These are phyloP conservation scores for Pelargonium australe DNA, from an alignment of 441 rosid genomes.

Conservation along the genomic window DNA sequence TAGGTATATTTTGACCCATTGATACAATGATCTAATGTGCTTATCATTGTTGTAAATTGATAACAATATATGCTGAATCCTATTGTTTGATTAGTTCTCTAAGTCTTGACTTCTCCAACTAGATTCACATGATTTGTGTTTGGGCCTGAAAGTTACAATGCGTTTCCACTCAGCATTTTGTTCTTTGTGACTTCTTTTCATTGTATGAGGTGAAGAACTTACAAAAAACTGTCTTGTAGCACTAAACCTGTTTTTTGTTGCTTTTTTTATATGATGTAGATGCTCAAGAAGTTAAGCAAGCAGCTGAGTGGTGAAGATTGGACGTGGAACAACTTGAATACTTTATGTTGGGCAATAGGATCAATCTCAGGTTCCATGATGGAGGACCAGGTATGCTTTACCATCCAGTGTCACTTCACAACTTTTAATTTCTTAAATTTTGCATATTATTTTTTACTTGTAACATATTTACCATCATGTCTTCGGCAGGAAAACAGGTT, in stretches of 20 bases:
- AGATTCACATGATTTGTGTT: background rate
- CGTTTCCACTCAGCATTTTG: no score
- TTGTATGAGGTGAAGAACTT: background rate
- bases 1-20: background rate
- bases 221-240: background rate
- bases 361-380: slow-evolving; percentile 99
- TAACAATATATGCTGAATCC: background rate
- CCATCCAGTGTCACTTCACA: background rate
- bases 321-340: slow-evolving; percentile 96
- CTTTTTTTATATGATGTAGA: slow-evolving; percentile 37
- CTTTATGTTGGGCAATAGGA: slow-evolving; percentile 99
- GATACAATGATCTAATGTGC: background rate
- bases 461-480: slow-evolving; percentile 4
- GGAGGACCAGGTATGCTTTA: slow-evolving; percentile 84
- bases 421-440: background rate
- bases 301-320: slow-evolving; percentile 98
- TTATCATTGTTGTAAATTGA: background rate
- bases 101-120: background rate
- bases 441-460: background rate
- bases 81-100: background rate
- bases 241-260: background rate
- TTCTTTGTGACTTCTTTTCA: no score
- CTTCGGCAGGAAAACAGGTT: slow-evolving; percentile 89
- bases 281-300: slow-evolving; percentile 91
- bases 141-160: background rate